These are phyloP conservation scores for Solanum tacnaense DNA, from an alignment of 257 asterid genomes.

Conservation along the genomic window DNA sequence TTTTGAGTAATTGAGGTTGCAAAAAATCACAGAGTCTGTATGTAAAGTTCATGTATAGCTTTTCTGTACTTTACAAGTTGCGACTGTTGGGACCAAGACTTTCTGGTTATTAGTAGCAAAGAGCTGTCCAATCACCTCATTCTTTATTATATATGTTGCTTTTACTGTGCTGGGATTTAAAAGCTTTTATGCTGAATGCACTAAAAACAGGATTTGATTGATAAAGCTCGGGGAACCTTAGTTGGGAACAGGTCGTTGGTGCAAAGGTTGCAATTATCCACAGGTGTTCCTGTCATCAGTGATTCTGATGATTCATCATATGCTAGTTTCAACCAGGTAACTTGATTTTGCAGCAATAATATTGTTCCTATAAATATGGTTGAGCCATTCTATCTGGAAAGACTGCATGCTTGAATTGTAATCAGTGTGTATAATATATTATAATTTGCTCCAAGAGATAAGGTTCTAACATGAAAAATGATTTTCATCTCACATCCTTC, in stretches of 20 bases:
- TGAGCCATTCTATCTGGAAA: background rate
- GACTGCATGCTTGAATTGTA: background rate
- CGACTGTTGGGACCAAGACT: background rate
- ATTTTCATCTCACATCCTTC: background rate
- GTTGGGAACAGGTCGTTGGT: slow-evolving; percentile 69
- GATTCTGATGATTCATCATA: slow-evolving; percentile 60
- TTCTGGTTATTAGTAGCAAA: background rate
- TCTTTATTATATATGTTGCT: background rate
- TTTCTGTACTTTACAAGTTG: background rate
- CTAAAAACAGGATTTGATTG: slow-evolving; percentile 71
- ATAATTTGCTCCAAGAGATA: background rate
- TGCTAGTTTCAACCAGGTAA: slow-evolving; percentile 68
- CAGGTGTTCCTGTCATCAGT: slow-evolving; percentile 39
- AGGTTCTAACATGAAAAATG: background rate
- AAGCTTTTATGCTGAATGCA: background rate
- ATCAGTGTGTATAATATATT: background rate
- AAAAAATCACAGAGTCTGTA: background rate
- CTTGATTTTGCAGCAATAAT: background rate
- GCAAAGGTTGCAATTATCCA: slow-evolving; percentile 62
- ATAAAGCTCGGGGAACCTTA: slow-evolving; percentile 67
- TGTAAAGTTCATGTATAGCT: background rate
- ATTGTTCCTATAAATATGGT: background rate
- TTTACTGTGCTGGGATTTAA: background rate
- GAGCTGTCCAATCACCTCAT: background rate
- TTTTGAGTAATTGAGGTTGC: background rate